Evolutionary conservation across 164 flowering plant genomes (phyloP).

Genomic region (Berberis vulgaris): DNA sequence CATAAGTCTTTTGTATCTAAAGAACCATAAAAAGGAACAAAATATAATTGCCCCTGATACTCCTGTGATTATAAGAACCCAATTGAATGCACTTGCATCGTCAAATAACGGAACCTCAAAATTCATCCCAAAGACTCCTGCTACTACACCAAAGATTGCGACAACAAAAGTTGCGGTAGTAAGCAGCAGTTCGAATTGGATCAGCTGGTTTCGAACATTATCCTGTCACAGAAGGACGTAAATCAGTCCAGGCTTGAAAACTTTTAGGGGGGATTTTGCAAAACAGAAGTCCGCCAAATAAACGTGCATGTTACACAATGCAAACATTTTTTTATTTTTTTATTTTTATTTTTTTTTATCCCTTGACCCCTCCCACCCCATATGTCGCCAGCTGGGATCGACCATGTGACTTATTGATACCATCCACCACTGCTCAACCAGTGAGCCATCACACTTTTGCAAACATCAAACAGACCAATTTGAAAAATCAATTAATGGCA

Average conservation of each 20-base stretch:
- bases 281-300: background rate
- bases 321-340: too few relatives aligned
- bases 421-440: too few relatives aligned
- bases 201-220: constrained; percentile 89
- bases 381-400: too few relatives aligned
- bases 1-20: constrained; percentile 57
- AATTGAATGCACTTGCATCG: constrained; percentile 54
- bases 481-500: too few relatives aligned
- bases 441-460: too few relatives aligned
- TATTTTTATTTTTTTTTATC: too few relatives aligned
- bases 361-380: too few relatives aligned
- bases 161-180: constrained; percentile 95
- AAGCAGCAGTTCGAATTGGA: constrained; percentile 86
- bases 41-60: constrained; percentile 48
- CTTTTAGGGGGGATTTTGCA: background rate
- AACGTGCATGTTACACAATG: background rate
- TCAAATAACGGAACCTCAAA: constrained; percentile 56
- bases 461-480: too few relatives aligned
- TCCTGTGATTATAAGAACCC: constrained; percentile 83
- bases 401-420: too few relatives aligned
- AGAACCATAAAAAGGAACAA: constrained; percentile 64
- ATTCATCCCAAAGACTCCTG: constrained; percentile 96
- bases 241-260: background rate
- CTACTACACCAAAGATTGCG: constrained; percentile 91
- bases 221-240: constrained; percentile 43